Evolutionary conservation across 192 early-diverging fungal species (phyloP).

Genomic region (Irineochytrium annulatum): DNA sequence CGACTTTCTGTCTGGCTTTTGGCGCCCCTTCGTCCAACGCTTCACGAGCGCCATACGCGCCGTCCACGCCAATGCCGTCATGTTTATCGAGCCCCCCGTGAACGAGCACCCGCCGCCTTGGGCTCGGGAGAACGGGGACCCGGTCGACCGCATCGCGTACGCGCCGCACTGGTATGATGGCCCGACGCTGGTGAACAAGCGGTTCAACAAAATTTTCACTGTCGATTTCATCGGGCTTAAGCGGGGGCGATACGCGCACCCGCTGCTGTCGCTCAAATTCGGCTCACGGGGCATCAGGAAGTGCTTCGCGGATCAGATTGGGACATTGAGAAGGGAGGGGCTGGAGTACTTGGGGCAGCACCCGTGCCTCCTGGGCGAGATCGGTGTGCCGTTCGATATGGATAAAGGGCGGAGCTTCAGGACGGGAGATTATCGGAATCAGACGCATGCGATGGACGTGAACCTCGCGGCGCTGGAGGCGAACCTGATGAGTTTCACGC

Average conservation of each 20-base stretch:
- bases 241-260: slow-evolving; percentile 48
- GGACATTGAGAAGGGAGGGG: slow-evolving; percentile 13
- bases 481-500: slow-evolving; percentile 68
- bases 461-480: slow-evolving; percentile 58
- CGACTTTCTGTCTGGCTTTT: slow-evolving; percentile 61
- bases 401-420: slow-evolving; percentile 54
- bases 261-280: slow-evolving; percentile 63
- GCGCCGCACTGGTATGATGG: slow-evolving; percentile 39
- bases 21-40: slow-evolving; percentile 61
- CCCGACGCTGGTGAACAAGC: slow-evolving; percentile 57
- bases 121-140: slow-evolving; percentile 39
- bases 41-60: slow-evolving; percentile 60
- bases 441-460: slow-evolving; percentile 64
- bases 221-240: slow-evolving; percentile 47
- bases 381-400: slow-evolving; percentile 80
- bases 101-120: slow-evolving; percentile 41
- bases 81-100: slow-evolving; percentile 73
- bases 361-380: slow-evolving; percentile 75
- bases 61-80: slow-evolving; percentile 43
- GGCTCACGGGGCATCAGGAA: slow-evolving; percentile 60
- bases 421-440: slow-evolving; percentile 59
- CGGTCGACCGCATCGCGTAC: slow-evolving; percentile 75
- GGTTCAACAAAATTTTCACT: slow-evolving; percentile 57
- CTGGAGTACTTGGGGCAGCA: too few relatives aligned
- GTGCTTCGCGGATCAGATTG: slow-evolving; percentile 50